Evolutionary conservation across 2,329 filamentous ascomycete genomes (phyloP), one percentile per base, ranked within the genome.

Genomic region (Fusarium devonianum): DNA sequence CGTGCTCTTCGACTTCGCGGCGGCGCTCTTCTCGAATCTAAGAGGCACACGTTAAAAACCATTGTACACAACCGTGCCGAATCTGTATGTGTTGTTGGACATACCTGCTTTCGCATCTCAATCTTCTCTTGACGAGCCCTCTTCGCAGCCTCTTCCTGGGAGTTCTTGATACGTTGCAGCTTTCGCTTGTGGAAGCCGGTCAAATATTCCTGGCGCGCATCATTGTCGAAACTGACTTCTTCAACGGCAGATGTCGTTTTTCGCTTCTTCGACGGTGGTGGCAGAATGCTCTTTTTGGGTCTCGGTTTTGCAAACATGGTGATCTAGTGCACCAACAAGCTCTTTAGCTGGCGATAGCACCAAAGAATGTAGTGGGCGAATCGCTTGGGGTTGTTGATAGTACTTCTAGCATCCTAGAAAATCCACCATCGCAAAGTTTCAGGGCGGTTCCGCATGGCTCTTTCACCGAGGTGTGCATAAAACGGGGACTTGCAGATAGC

Each of bases 181-280:
- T 97, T 97, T 72, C 94, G 88, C 80, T 97, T 99, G 78, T 93
- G 92, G 74, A 99, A 99, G 3, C 94, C 94, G 0, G 92, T 97
- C 49, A 99, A 80, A 69, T 90, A 99, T 67, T 97, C 92, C 58
- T 88, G 78, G 58, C 94, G 87, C 34, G 89, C 89, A 53, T 81
- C 79, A 53, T 81, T 75, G 75, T 99, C 92, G 75, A 97, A 99
- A 41, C 78, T 84, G 71, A 99, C 88, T 70, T 96, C 90, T 67
- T 92, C 90, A 52, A 90, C 78, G 28, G 78, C 74, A 34, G 78
- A 76, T 11, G 79, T 68, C 54, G 72, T 71, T 70, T 88, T 90
- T 58, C 88, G 79, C 66, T 85, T 87, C 73, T 88, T 91, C n/a
- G 75, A 76, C 10, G 79, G 78, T 1, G 83, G 80, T 12, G 80